Conservation (phyloP, 805 yeast species). For the Candida palmyrensis region DNA sequence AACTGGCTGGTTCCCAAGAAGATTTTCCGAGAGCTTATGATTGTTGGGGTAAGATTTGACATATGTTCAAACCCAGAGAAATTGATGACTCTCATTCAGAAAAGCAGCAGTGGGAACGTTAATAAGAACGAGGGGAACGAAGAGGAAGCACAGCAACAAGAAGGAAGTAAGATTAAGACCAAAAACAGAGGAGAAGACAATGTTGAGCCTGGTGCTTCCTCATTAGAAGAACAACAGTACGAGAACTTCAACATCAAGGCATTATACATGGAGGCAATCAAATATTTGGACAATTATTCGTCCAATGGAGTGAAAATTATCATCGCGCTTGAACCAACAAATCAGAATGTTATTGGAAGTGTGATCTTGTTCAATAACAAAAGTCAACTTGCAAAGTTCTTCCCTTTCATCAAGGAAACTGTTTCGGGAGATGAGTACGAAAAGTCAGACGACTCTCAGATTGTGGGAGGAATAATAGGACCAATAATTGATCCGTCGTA, state of each 20-base stretch:
- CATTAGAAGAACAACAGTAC: constrained; percentile 6
- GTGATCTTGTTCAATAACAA: constrained; percentile 43
- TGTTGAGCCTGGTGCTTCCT: constrained; percentile 5
- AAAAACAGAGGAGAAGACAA: constrained; percentile 9
- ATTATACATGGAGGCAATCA: constrained; percentile 35
- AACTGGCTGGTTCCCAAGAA: constrained; percentile 52
- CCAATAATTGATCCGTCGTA: constrained; percentile 50
- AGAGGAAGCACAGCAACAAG: background rate
- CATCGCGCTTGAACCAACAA: constrained; percentile 49
- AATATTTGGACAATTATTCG: constrained; percentile 20
- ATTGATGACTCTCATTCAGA: constrained; percentile 35
- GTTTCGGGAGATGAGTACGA: background rate
- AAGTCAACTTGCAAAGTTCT: constrained; percentile 41
- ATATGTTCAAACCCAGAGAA: constrained; percentile 42
- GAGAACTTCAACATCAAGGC: constrained; percentile 17
- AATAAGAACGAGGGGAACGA: constrained; percentile 5
- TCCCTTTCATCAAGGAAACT: constrained; percentile 38
- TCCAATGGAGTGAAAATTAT: constrained; percentile 40
- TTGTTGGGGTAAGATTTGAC: constrained; percentile 54
- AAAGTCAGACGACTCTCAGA: constrained; percentile 8
- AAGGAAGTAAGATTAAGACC: too few relatives aligned
- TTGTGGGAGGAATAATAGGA: constrained; percentile 48
- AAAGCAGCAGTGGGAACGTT: constrained; percentile 6
- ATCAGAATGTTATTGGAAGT: constrained; percentile 49
- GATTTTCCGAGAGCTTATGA: constrained; percentile 49